Evolutionary conservation across 257 asterid genomes (phyloP).

Genomic region (Primulina tabacum): DNA sequence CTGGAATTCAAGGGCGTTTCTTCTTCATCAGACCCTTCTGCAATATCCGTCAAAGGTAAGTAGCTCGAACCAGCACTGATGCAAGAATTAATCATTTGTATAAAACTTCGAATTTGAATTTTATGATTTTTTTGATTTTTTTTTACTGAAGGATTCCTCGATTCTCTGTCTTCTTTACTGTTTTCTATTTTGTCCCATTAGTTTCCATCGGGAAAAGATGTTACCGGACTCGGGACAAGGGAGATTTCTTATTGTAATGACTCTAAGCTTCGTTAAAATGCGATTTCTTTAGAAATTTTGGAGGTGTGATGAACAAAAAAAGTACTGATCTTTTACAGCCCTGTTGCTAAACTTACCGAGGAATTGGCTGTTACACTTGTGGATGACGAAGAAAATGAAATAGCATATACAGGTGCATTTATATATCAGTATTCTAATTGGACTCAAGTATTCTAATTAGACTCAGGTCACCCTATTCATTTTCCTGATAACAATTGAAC

Average conservation of each 20-base stretch:
- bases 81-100: neutral
- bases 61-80: neutral
- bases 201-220: slow-evolving; percentile 87
- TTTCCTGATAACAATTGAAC: neutral
- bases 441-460: neutral
- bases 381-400: slow-evolving; percentile 77
- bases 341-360: slow-evolving; percentile 65
- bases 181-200: slow-evolving; percentile 24
- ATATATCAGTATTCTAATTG: slow-evolving; percentile 3
- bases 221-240: slow-evolving; percentile 67
- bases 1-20: slow-evolving; percentile 73
- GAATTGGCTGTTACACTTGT: slow-evolving; percentile 60
- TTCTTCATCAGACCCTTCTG: slow-evolving; percentile 47
- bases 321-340: slow-evolving; percentile 52
- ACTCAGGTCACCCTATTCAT: neutral
- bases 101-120: neutral
- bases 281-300: neutral
- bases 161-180: neutral
- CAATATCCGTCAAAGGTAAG: slow-evolving; percentile 65
- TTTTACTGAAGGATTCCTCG: neutral
- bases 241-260: slow-evolving; percentile 79
- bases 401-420: slow-evolving; percentile 56
- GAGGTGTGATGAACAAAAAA: slow-evolving; percentile 10
- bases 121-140: neutral
- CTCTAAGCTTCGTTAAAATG: slow-evolving; percentile 25